Conservation (phyloP, 352 stramenopile genomes). For the Phytopythium vexans region DNA sequence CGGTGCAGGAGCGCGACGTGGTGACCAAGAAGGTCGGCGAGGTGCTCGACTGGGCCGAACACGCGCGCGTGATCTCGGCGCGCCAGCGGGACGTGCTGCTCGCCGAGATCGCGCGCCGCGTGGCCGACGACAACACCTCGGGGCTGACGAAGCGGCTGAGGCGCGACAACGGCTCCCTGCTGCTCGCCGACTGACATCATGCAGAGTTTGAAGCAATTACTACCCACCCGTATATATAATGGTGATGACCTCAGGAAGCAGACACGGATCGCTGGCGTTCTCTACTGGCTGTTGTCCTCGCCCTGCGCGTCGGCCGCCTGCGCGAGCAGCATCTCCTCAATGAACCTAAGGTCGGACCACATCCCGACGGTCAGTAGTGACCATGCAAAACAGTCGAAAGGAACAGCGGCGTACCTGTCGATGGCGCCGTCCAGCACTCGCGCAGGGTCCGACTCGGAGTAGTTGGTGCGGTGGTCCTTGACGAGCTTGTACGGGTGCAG, state of each 20-base stretch:
- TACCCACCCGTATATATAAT: not conserved
- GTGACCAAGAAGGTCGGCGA: conserved; percentile 79
- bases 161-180: conserved; percentile 11
- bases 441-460: conserved; percentile 83
- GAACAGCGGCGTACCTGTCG: conserved; percentile 24
- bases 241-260: not conserved
- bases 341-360: conserved; percentile 28
- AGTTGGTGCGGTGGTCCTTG: conserved; percentile 94
- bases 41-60: conserved; percentile 82
- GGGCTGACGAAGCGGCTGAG: conserved; percentile 14
- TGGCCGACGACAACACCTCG: conserved; percentile 35
- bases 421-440: conserved; percentile 91
- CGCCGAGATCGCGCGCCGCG: conserved; percentile 64
- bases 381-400: not conserved
- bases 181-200: too few species aligned
- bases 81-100: conserved; percentile 69
- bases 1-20: conserved; percentile 69
- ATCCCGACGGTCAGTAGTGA: not conserved
- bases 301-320: conserved; percentile 13
- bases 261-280: too few species aligned
- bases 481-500: conserved; percentile 98
- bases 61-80: conserved; percentile 66
- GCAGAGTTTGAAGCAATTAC: too few species aligned
- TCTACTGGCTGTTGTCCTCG: not conserved
- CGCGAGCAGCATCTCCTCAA: conserved; percentile 68